Evolutionary conservation across 805 yeast species (phyloP), one percentile per base, ranked within the genome.

Genomic region (Sugiyamaella boreocaroliniensis): DNA sequence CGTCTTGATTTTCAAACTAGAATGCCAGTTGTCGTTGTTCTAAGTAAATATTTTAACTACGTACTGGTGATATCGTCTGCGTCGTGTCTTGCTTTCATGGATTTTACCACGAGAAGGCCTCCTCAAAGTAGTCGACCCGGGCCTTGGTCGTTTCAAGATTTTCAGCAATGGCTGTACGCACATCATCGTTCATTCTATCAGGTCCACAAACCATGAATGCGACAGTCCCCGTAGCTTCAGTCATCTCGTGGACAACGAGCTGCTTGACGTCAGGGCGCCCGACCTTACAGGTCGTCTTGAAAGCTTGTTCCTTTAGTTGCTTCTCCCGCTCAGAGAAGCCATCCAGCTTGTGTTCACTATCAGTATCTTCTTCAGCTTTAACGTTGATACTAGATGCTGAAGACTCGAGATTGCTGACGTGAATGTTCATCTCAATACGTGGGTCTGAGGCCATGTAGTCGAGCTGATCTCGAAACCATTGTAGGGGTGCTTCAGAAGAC

Each of bases 31-130:
- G n/a, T n/a, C n/a, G n/a, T n/a, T n/a, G n/a, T n/a, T n/a, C n/a
- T 4, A 22, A 22, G 26, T 22, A 22, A 22, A 6, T 6, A 22
- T 22, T 22, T 22, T 22, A 22, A 22, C 26, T 22, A 22, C 6
- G 6, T 22, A 22, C 26, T 22, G 26, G 26, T 22, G 26, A 22
- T 3, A 22, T 22, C 26, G 26, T 22, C 26, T 22, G 26, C 26
- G 26, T 22, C 26, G 26, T 22, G n/a, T n/a, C n/a, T n/a, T n/a
- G n/a, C n/a, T n/a, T n/a, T n/a, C n/a, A n/a, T n/a, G n/a, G n/a
- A n/a, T n/a, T n/a, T n/a, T n/a, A 80, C 92, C 92, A 85, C 12
- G 76, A 72, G 68, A 84, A 88, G 46, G 82, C 70, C 64, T 85
- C 89, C 63, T 86, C 93, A 64, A 73, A 79, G 62, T 80, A 80